Evolutionary conservation across 805 yeast genomes (phyloP).

Genomic region (Kodamaea nitidulidarum): DNA sequence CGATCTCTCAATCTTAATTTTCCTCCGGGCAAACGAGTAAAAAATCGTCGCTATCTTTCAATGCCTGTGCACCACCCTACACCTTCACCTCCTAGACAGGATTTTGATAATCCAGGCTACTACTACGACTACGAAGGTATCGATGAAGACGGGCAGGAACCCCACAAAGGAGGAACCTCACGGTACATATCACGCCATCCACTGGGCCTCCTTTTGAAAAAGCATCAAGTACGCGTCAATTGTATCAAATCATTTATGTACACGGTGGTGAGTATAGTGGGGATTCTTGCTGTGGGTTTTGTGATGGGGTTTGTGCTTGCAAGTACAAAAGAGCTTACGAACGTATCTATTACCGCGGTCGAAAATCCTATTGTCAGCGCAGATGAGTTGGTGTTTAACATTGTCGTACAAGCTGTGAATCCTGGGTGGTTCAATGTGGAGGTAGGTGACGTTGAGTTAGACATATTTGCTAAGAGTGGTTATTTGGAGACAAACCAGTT

Average conservation of each 20-base stretch:
- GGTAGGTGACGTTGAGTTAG: constrained; percentile 66
- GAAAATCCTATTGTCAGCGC: constrained; percentile 72
- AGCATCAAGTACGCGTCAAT: constrained; percentile 14
- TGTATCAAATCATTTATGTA: constrained; percentile 36
- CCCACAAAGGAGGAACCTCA: constrained; percentile 7
- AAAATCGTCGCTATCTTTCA: constrained; percentile 34
- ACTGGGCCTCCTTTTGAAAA: constrained; percentile 24
- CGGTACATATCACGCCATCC: constrained; percentile 18
- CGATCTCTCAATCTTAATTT: constrained; percentile 36
- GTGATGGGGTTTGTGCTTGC: constrained; percentile 81
- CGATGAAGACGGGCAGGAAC: constrained; percentile 24
- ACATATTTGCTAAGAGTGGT: constrained; percentile 75
- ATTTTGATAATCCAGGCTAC: constrained; percentile 9
- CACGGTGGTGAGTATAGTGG: constrained; percentile 41
- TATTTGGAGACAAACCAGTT: constrained; percentile 25
- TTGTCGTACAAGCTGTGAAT: constrained; percentile 74
- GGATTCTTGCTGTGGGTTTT: constrained; percentile 69
- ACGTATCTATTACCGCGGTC: constrained; percentile 57
- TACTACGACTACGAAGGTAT: constrained; percentile 39
- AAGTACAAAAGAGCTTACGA: constrained; percentile 75
- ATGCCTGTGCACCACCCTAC: constrained; percentile 21
- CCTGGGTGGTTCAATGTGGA: constrained; percentile 77
- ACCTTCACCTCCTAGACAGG: constrained; percentile 1
- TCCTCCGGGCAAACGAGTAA: constrained; percentile 20
- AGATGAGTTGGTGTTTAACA: constrained; percentile 79